Evolutionary conservation across 805 yeast genomes (phyloP), one percentile per base, ranked within the genome.

Genomic region (Helenozyma baotianmanensis): DNA sequence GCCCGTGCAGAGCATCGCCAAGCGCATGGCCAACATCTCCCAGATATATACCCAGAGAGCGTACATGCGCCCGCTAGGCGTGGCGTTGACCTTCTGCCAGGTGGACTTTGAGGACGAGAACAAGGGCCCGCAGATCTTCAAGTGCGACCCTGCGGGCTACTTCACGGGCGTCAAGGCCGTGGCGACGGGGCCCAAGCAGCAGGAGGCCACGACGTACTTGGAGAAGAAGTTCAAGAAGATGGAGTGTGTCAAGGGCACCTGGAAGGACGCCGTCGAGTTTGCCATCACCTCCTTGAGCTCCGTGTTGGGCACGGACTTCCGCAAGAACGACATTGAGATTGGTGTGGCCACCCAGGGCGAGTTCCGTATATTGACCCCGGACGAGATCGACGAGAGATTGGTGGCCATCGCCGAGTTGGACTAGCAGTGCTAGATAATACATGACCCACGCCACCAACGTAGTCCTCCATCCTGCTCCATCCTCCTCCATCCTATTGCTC

Each of bases 71-170:
- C 98, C 98, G 16, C 70, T 88, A 47, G 98, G 98, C 23, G 96
- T 90, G 39, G 86, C 95, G 18, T 72, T 88, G 54, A 87, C 96
- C 16, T 82, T 90, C 52, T 74, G 88, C 38, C 78, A 94, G 27
- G 80, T 84, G 36, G 70, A 64, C 34, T 50, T 53, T 23, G 70
- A 64, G 38, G 97, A 88, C 59, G 96, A 87, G 54, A 94, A 82
- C 61, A 60, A 68, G 33, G 98, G 97, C 1, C 96, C 98, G 17
- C 78, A 80, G 50, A 72, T 92, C 39, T 88, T 76, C 68, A 92
- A 90, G 68, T 80, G 92, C 46, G 98, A 92, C 62, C 98, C 98
- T 12, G 97, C 98, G 3, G 98, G 98, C 6, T 90, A 90, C 62
- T 92, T 69, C 56, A 80, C 85, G 35, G 92, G 95, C 18, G 85